Evolutionary conservation across 2,329 filamentous ascomycete species (phyloP), one percentile per base, ranked within the genome.

Genomic region (Ceratocystis variospora): DNA sequence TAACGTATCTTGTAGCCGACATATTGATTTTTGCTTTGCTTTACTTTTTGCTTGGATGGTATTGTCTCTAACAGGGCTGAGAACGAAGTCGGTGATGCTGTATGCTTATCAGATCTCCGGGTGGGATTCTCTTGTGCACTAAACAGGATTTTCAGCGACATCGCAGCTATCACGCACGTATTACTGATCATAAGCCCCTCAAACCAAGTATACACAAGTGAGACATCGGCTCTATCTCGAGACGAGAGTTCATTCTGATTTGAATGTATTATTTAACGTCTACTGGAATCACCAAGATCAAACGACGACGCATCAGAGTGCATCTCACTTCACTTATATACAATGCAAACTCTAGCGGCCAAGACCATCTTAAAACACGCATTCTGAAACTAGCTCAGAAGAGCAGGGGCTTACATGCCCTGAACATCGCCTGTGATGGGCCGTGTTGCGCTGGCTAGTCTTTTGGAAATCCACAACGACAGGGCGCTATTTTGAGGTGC

Each of bases 91-190:
- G 22, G 37, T 19, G 28, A 61, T 61, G 3, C 19, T 57, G n/a
- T 17, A 7, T 33, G 25, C 65, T 66, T 66, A 66, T 66, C 65
- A 66, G 59, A 63, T 66, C 65, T 45, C 33, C 79, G 78, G 1
- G 69, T 63, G 61, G 61, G 31, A 45, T 63, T 33, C 31, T 10
- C 41, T 1, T 37, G 37, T 37, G n/a, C 15, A 53, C 53, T 17
- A 31, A n/a, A 4, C 28, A 31, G 28, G 15, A 59, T 59, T 59
- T 59, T 37, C 55, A 59, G 55, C 55, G 28, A n/a, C 55, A 59
- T 37, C 55, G 55, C 28, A 59, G 15, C 25, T 59, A 59, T 59
- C 33, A 59, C 28, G 28, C 33, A 50, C 4, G 17, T 53, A 33
- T 59, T 59, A 28, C 55, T 37, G 55, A 59, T 59, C 55, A 15